A percentile compares a stretch with the other conserved stretches of the same genome.
Conservation (phyloP, 2,329 filamentous ascomycete species). For the Fusarium siculi region DNA sequence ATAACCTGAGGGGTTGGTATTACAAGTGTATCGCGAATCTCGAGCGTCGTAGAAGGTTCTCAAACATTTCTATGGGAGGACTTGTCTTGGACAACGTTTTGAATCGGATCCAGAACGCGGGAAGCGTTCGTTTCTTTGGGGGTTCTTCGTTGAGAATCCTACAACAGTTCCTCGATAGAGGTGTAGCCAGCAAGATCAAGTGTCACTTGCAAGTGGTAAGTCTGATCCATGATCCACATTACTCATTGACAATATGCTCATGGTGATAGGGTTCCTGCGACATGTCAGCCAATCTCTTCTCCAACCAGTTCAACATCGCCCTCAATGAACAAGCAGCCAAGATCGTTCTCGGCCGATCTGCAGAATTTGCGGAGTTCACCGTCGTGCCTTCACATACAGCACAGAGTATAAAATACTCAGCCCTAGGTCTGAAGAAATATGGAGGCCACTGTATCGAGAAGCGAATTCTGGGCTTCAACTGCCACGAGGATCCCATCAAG, state of each 20-base stretch:
- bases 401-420: constrained; percentile 37
- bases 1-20: constrained; percentile 34
- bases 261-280: constrained; percentile 35
- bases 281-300: constrained; percentile 35
- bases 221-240: neutral
- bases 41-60: neutral
- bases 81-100: constrained; percentile 23
- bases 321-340: constrained; percentile 33
- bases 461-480: constrained; percentile 40
- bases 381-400: constrained; percentile 42
- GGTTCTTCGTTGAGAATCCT: constrained; percentile 38
- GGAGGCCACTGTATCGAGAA: constrained; percentile 32
- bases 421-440: constrained; percentile 16
- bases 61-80: neutral
- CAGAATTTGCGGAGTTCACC: constrained; percentile 27
- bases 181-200: constrained; percentile 29
- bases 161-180: constrained; percentile 29
- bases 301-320: constrained; percentile 41
- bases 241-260: neutral
- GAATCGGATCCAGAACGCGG: constrained; percentile 24
- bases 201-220: constrained; percentile 39
- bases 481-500: constrained; percentile 31
- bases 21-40: constrained; percentile 14
- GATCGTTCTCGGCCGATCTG: constrained; percentile 24
- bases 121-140: constrained; percentile 36